Conservation (phyloP, 768 basidiomycete species). For the Gelatoporia subvermispora region DNA sequence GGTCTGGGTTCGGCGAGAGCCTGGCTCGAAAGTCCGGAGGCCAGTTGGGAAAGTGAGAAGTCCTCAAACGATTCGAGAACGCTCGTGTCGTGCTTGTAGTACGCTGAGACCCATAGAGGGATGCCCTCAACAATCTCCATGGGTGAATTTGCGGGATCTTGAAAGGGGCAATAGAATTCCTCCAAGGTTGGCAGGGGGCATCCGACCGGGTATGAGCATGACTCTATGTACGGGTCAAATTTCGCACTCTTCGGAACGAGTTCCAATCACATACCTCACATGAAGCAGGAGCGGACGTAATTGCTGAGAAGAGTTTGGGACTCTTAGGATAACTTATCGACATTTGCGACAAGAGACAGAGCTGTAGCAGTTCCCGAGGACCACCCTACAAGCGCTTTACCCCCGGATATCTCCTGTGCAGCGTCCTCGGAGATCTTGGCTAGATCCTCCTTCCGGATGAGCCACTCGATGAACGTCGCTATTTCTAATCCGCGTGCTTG, state of each 20-base stretch:
- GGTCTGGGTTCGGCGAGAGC: not conserved
- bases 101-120: not conserved
- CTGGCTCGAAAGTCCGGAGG: not conserved
- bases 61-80: not conserved
- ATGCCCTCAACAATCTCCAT: not conserved
- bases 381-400: not conserved
- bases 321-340: not conserved
- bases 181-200: not conserved
- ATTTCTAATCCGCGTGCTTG: conserved; percentile 30
- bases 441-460: conserved; percentile 26
- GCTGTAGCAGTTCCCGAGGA: not conserved
- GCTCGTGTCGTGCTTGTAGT: not conserved
- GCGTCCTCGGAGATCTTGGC: conserved; percentile 13
- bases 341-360: not conserved
- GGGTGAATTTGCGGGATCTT: not conserved
- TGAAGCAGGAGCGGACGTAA: not conserved
- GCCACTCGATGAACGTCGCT: conserved; percentile 27
- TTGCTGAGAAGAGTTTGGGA: not conserved
- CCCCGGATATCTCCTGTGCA: not conserved
- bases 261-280: not conserved
- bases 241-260: not conserved
- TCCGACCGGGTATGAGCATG: not conserved
- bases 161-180: not conserved
- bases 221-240: not conserved
- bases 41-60: not conserved